phyloP scores from a whole-genome alignment of 202 grass and related monocot species.

The Musa balbisiana region DNA sequence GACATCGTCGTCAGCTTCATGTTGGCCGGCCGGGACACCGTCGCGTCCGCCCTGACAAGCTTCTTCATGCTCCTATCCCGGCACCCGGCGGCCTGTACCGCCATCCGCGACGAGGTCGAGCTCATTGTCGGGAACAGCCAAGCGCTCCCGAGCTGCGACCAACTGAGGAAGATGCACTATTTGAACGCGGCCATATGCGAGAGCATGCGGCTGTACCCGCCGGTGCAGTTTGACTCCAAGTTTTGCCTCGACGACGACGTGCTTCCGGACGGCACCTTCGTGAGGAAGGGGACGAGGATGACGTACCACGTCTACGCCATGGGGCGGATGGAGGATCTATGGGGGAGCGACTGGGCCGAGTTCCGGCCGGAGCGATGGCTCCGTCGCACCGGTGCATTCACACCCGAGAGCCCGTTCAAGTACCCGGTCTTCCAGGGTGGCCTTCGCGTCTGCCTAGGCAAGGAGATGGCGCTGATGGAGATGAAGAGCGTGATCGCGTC shows the following conservation, averaged over 20 bases:
- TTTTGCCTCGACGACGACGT: constrained; percentile 63
- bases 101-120: background rate
- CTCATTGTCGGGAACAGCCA: background rate
- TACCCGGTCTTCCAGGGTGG: constrained; percentile 9
- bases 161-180: background rate
- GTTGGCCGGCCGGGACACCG: background rate
- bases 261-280: constrained; percentile 69
- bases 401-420: background rate
- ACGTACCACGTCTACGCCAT: constrained; percentile 21
- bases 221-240: constrained; percentile 92
- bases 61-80: background rate
- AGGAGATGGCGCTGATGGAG: constrained; percentile 9
- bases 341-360: constrained; percentile 28
- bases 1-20: constrained; percentile 93
- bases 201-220: constrained; percentile 83
- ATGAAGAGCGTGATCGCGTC: background rate
- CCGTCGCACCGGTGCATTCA: background rate
- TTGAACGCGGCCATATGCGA: constrained; percentile 25
- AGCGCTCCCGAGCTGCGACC: background rate
- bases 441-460: constrained; percentile 1
- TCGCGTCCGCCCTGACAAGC: background rate
- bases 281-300: constrained; percentile 15
- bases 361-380: constrained; percentile 70
- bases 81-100: background rate
- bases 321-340: constrained; percentile 3